Conservation (phyloP, 164 flowering plant genomes). For the Pachysandra terminalis region DNA sequence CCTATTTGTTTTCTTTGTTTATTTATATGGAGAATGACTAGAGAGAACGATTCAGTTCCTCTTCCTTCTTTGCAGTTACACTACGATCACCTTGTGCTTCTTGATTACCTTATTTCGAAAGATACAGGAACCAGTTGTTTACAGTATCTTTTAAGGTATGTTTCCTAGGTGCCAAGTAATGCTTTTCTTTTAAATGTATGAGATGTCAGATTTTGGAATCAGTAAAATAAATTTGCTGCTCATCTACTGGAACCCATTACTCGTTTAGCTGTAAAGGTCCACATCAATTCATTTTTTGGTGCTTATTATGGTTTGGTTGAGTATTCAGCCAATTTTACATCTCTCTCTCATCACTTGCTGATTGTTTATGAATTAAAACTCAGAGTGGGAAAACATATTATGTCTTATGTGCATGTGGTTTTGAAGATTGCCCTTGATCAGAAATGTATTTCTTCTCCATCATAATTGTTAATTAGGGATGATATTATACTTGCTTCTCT, state of each 20-base stretch:
- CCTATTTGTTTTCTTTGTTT: neutral
- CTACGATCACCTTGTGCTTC: slow-evolving; percentile 90
- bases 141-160: slow-evolving; percentile 77
- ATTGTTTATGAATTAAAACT: neutral
- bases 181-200: neutral
- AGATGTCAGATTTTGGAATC: neutral
- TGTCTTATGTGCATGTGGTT: neutral
- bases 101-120: slow-evolving; percentile 94
- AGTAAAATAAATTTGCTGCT: neutral
- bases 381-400: neutral
- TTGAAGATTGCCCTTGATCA: neutral
- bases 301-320: neutral
- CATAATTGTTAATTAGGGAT: too few relatives aligned
- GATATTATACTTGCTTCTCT: too few relatives aligned
- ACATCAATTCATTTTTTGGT: neutral
- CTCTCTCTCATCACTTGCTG: neutral
- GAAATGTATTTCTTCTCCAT: neutral
- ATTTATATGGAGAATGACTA: neutral
- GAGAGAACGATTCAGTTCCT: neutral
- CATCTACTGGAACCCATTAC: neutral
- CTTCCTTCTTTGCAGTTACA: slow-evolving; percentile 51
- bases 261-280: neutral
- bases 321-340: neutral
- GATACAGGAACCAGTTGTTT: slow-evolving; percentile 69
- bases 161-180: neutral